Percentiles rank a stretch among this genome's conserved stretches.
Evolutionary conservation across 768 basidiomycete genomes (phyloP).

Genomic region (Phanerochaete sordida): DNA sequence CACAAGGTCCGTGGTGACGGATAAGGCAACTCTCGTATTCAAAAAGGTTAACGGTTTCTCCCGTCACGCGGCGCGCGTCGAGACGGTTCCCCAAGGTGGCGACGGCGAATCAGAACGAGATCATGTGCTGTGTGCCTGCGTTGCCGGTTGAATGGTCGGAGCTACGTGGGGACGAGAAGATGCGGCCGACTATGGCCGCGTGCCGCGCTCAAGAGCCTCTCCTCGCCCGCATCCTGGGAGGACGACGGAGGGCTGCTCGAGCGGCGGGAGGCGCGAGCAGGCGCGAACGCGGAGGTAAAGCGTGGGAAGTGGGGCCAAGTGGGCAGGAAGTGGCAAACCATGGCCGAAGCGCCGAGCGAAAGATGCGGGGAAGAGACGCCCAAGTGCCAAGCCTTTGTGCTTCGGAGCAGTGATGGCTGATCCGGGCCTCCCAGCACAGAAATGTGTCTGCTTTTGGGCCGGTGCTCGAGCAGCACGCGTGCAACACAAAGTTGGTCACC

Average conservation of each 20-base stretch:
- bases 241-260: background rate
- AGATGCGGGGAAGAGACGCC: background rate
- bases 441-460: background rate
- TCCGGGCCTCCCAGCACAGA: background rate
- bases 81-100: background rate
- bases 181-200: background rate
- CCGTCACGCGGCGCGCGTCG: background rate
- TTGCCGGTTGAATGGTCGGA: background rate
- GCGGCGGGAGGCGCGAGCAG: too few species aligned
- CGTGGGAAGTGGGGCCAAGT: background rate
- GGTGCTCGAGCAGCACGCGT: background rate
- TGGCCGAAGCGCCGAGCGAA: background rate
- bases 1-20: background rate
- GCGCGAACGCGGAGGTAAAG: background rate
- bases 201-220: background rate
- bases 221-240: background rate
- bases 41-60: background rate
- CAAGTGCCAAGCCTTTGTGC: background rate
- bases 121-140: background rate
- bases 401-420: background rate
- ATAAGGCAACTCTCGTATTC: background rate
- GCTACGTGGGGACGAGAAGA: background rate
- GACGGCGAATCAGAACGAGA: background rate
- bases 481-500: constrained; percentile 8
- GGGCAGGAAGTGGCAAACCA: background rate